These are phyloP conservation scores for Ustilago hordei DNA, from an alignment of 1,284 basidiomycete species.

Conservation along the genomic window DNA sequence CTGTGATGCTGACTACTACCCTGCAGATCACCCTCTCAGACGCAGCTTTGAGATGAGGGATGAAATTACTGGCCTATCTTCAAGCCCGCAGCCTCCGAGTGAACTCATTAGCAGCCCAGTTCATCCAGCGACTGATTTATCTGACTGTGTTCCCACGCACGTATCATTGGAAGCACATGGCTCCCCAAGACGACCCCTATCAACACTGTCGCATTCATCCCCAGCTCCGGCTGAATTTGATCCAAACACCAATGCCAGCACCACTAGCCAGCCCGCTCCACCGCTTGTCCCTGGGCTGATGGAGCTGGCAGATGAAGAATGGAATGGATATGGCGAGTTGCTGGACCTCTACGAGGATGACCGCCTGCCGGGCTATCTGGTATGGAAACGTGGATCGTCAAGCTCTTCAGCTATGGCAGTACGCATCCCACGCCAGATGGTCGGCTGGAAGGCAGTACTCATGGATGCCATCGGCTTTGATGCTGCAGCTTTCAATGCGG, in stretches of 20 bases:
- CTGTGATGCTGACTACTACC: not conserved
- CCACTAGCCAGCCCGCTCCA: not conserved
- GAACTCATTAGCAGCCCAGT: not conserved
- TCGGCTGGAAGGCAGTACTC: conserved; percentile 49
- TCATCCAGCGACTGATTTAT: not conserved
- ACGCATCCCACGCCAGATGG: conserved; percentile 36
- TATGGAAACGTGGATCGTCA: conserved; percentile 7
- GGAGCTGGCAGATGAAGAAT: not conserved
- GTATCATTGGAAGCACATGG: not conserved
- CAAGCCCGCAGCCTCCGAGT: not conserved
- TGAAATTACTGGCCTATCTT: not conserved
- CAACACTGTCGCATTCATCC: not conserved
- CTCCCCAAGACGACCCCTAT: not conserved
- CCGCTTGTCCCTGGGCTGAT: not conserved
- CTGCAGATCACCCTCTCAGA: not conserved
- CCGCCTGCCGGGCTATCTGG: conserved; percentile 32
- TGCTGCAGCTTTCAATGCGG: not conserved
- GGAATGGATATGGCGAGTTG: conserved; percentile 1
- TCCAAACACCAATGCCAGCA: not conserved
- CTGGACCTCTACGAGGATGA: conserved; percentile 35
- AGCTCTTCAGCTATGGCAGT: conserved; percentile 5
- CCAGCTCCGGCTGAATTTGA: not conserved
- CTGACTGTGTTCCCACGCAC: not conserved
- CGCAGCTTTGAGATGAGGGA: not conserved
- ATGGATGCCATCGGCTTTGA: conserved; percentile 18